A percentile compares a stretch with the other conserved stretches of the same genome.
Conservation (phyloP, 148 eudicot species). For the Beta vulgaris region DNA sequence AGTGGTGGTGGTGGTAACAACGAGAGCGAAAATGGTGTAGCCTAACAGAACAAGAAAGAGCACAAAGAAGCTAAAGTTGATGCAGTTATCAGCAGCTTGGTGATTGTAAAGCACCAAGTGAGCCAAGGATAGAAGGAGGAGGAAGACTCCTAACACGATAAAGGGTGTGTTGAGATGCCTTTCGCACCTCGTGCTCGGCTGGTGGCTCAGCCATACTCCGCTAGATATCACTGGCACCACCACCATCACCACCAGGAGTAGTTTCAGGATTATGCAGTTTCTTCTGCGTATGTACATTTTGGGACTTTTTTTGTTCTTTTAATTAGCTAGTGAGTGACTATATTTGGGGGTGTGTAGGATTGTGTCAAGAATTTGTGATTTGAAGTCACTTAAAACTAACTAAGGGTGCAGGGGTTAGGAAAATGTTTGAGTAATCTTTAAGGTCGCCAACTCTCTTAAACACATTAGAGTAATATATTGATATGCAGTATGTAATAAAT, state of each 20-base stretch:
- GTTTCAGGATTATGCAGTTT: background rate
- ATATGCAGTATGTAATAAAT: too few relatives aligned
- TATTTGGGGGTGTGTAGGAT: too few relatives aligned
- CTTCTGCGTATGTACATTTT: background rate
- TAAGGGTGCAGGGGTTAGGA: too few relatives aligned
- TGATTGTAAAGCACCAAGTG: background rate
- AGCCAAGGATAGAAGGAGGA: background rate
- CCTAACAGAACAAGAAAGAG: background rate
- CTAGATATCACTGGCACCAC: background rate
- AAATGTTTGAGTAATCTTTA: too few relatives aligned
- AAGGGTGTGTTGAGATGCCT: slow-evolving; percentile 2
- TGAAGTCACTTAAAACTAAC: too few relatives aligned
- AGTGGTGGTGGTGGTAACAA: background rate
- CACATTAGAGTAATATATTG: too few relatives aligned
- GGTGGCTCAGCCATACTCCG: slow-evolving; percentile 5
- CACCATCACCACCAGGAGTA: background rate
- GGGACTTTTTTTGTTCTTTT: too few relatives aligned
- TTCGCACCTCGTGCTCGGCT: background rate
- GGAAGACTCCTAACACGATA: background rate
- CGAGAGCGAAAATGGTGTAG: background rate
- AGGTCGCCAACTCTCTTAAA: too few relatives aligned
- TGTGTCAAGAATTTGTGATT: too few relatives aligned
- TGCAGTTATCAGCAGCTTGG: too few relatives aligned
- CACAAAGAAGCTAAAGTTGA: too few relatives aligned
- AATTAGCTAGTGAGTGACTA: background rate